Conservation (phyloP, 495 filamentous ascomycete genomes). For the Tuber brumale region DNA sequence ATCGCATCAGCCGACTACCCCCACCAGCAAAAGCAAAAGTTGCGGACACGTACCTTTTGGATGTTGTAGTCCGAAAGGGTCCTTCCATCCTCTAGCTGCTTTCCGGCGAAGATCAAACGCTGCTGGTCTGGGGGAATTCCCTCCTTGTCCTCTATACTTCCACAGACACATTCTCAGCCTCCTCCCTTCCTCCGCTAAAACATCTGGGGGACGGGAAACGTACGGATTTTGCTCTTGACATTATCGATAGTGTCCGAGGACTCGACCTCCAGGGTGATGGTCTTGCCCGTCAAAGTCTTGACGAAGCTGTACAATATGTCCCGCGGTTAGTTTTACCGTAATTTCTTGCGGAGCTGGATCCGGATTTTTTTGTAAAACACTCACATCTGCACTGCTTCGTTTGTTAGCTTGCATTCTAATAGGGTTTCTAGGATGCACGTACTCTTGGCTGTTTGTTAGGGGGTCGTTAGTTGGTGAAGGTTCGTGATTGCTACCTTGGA, state of each 20-base stretch:
- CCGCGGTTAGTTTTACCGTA: slow-evolving; percentile 43
- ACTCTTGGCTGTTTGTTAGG: slow-evolving; percentile 50
- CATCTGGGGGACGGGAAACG: slow-evolving; percentile 8
- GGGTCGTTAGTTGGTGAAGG: slow-evolving; percentile 30
- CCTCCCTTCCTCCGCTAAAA: background rate
- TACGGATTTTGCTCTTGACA: slow-evolving; percentile 75
- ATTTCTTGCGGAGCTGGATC: slow-evolving; percentile 29
- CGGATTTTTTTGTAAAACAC: slow-evolving; percentile 36
- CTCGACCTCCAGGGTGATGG: slow-evolving; percentile 99
- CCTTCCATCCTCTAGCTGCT: slow-evolving; percentile 98
- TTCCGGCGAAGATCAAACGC: slow-evolving; percentile 98
- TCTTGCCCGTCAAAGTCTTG: slow-evolving; percentile 98
- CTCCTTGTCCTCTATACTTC: slow-evolving; percentile 94
- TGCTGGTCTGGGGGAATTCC: slow-evolving; percentile 99
- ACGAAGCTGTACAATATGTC: slow-evolving; percentile 65
- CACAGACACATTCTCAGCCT: slow-evolving; percentile 42
- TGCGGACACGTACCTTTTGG: slow-evolving; percentile 71
- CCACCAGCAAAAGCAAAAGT: slow-evolving; percentile 13
- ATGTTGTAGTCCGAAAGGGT: slow-evolving; percentile 99
- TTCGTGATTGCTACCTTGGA: slow-evolving; percentile 34
- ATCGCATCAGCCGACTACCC: slow-evolving; percentile 18
- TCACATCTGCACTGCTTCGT: slow-evolving; percentile 68
- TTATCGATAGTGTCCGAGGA: slow-evolving; percentile 98
- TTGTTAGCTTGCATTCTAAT: slow-evolving; percentile 36
- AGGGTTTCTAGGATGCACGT: slow-evolving; percentile 43